Conservation (phyloP, 148 eudicot species). For the Heliosperma pusillum region DNA sequence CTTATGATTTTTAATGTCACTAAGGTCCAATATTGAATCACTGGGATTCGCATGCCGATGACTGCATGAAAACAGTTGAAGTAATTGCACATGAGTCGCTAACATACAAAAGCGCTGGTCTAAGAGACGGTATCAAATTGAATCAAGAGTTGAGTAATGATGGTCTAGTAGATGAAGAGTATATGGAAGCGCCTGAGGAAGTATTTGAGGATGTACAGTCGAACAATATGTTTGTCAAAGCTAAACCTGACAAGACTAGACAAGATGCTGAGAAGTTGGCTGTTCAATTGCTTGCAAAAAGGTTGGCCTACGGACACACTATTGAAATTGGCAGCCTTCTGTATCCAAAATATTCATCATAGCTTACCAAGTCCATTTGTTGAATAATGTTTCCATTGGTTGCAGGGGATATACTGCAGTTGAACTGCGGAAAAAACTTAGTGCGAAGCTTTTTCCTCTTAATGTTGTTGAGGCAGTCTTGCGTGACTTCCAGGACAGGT, state of each 20-base stretch:
- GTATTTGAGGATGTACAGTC: slow-evolving; percentile 32
- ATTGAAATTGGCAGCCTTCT: not conserved
- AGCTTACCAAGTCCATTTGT: not conserved
- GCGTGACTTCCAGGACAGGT: slow-evolving; percentile 64
- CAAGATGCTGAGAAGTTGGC: slow-evolving; percentile 48
- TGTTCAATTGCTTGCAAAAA: slow-evolving; percentile 46
- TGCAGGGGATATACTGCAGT: slow-evolving; percentile 66
- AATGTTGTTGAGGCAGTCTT: slow-evolving; percentile 52
- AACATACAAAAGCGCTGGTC: slow-evolving; percentile 6
- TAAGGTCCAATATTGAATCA: slow-evolving; percentile 18
- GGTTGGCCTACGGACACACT: slow-evolving; percentile 32
- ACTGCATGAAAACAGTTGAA: slow-evolving; percentile 30
- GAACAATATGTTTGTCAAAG: slow-evolving; percentile 7
- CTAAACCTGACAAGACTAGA: slow-evolving; percentile 24
- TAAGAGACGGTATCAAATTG: slow-evolving; percentile 1
- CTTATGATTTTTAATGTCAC: not conserved
- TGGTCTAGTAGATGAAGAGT: slow-evolving; percentile 29
- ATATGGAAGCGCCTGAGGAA: slow-evolving; percentile 40
- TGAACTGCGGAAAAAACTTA: slow-evolving; percentile 76
- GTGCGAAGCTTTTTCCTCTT: slow-evolving; percentile 47
- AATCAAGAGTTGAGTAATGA: slow-evolving; percentile 21
- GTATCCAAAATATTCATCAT: not conserved
- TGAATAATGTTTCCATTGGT: not conserved
- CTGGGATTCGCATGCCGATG: not conserved
- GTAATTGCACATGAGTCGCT: slow-evolving; percentile 31